Evolutionary conservation across 805 yeast species (phyloP), one percentile per base, ranked within the genome.

Genomic region (Candida maesae): DNA sequence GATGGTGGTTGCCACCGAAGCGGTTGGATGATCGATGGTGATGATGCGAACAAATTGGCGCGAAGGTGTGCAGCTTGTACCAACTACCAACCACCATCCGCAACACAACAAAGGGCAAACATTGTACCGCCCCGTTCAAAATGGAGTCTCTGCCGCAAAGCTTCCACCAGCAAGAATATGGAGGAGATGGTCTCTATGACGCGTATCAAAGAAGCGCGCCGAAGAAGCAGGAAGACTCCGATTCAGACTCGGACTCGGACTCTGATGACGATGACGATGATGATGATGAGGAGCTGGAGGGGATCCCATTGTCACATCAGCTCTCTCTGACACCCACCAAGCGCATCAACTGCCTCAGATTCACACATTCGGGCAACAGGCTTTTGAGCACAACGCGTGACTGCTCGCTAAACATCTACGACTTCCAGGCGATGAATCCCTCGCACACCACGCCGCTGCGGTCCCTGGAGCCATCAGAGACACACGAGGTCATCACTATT

Each of bases 291-390:
- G 67, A 57, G 16, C 50, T 53, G 3, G 56, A 50, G 4, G 49
- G 50, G 6, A 36, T 65, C n/a, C 74, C 74, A 7, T 50, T 61
- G 3, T 50, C 68, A 0, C 72, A 69, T 38, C 50, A 59, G 18
- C 39, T 62, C 26, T 19, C 42, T 10, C 36, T 66, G 11, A 29
- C 41, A 41, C 10, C 58, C 52, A 16, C 36, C 24, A 20, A 57
- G 51, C 40, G 45, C 39, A 36, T 64, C n/a, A 46, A 54, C 2
- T 38, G 51, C 1, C 35, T 65, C 15, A 49, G 49, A 5, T 44
- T 55, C 17, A 59, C 60, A 25, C 38, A 47, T 1, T 37, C 56
- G 0, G 67, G 68, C 0, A 33, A 51, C 2, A 45, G 60, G 3
- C 42, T 68, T 8, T 44, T 49, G 14, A 46, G 64, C 2, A 49